phyloP scores from a whole-genome alignment of 306 rosid species.

The Purshia tridentata region DNA sequence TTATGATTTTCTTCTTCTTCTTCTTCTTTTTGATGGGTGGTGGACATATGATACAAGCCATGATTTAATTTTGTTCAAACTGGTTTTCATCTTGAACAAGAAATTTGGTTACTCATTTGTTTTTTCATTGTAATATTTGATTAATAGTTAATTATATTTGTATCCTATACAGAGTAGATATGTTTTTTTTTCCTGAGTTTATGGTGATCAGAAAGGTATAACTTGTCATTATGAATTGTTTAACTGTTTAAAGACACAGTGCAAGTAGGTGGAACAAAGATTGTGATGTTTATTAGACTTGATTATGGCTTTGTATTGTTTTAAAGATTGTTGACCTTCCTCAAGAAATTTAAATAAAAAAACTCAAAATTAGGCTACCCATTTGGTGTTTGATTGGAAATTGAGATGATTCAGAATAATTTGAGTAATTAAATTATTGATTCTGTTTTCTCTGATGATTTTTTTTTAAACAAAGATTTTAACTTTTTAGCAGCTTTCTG shows the following conservation, averaged over 20 bases:
- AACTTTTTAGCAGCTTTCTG: constrained; percentile 14
- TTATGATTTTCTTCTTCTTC: neutral
- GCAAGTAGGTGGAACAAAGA: neutral
- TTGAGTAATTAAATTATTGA: constrained; percentile 12
- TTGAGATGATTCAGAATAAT: constrained; percentile 13
- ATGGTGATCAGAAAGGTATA: neutral
- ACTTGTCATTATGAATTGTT: neutral
- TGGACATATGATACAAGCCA: neutral
- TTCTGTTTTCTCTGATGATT: constrained; percentile 5
- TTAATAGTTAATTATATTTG: neutral
- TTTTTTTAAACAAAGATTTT: neutral
- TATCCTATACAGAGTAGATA: neutral
- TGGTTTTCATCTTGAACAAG: neutral
- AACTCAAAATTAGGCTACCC: neutral
- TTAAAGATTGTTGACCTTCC: neutral
- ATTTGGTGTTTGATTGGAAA: neutral
- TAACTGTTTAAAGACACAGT: neutral
- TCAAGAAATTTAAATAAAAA: neutral
- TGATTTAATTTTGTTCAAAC: neutral
- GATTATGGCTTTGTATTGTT: neutral
- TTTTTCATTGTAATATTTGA: neutral
- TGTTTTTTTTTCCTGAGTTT: neutral
- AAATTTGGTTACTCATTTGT: neutral
- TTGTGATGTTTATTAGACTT: neutral
- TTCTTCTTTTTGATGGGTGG: neutral